A percentile compares a stretch with the other conserved stretches of the same genome.
phyloP scores from a whole-genome alignment of 176 grass and related monocot species.

The Oryza punctata region DNA sequence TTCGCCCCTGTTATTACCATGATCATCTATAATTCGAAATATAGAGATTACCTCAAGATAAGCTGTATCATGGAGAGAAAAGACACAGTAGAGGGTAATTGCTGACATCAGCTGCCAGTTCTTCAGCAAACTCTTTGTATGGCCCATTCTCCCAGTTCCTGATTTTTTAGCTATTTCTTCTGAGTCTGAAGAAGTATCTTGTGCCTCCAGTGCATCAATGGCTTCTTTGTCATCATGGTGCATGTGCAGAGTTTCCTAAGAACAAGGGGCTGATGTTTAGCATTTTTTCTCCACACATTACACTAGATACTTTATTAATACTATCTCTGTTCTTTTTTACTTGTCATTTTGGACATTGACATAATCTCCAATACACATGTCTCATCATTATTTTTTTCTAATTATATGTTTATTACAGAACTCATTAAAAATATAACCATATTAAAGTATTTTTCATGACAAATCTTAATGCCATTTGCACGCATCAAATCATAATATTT shows the following conservation, averaged over 20 bases:
- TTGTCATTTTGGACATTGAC: no score
- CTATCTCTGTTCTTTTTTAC: no score
- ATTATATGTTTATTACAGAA: no score
- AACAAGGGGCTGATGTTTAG: slow-evolving; percentile 2
- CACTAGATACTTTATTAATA: not conserved
- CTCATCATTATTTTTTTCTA: no score
- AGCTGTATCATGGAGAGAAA: slow-evolving; percentile 69
- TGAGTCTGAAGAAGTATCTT: slow-evolving; percentile 18
- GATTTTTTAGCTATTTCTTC: slow-evolving; percentile 36
- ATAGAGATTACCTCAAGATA: slow-evolving; percentile 60
- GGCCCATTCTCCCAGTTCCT: slow-evolving; percentile 10
- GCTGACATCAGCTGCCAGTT: slow-evolving; percentile 68
- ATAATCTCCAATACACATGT: no score
- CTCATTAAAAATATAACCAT: no score
- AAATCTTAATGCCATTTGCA: no score
- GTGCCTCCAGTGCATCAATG: slow-evolving; percentile 47
- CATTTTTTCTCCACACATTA: not conserved
- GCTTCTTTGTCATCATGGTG: slow-evolving; percentile 55
- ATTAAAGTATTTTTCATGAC: no score
- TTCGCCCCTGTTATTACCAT: no score
- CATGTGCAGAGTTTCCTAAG: slow-evolving; percentile 71
- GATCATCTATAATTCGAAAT: not conserved
- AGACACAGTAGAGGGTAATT: slow-evolving; percentile 54
- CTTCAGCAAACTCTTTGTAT: slow-evolving; percentile 50
- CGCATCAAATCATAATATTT: no score